A percentile compares a stretch with the other conserved stretches of the same genome.
phyloP scores from a whole-genome alignment of 305 asterid species.

The Rubia occidens region DNA sequence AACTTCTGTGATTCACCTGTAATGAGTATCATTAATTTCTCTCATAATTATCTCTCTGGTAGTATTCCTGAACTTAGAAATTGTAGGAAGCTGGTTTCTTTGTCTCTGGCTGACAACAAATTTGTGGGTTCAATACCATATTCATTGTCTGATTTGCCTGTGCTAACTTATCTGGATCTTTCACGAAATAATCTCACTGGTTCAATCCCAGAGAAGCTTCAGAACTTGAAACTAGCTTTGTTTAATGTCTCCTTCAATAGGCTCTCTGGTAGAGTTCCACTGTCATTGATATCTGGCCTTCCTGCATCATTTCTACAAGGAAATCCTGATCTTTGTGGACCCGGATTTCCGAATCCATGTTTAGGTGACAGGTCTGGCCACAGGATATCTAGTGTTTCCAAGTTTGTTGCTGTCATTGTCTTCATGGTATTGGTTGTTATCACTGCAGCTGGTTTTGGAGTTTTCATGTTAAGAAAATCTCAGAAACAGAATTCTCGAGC shows the following conservation, averaged over 20 bases:
- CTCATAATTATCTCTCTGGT: conserved; percentile 57
- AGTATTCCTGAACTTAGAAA: conserved; percentile 52
- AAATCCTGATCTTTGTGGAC: conserved; percentile 64
- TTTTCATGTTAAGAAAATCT: conserved; percentile 28
- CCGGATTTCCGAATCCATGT: conserved; percentile 57
- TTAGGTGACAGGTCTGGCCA: conserved; percentile 21
- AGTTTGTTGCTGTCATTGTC: conserved; percentile 37
- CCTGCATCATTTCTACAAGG: conserved; percentile 79
- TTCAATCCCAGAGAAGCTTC: conserved; percentile 57
- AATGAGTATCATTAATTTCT: conserved; percentile 68
- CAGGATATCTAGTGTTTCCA: conserved; percentile 32
- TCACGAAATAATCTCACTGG: conserved; percentile 67
- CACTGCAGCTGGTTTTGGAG: conserved; percentile 37
- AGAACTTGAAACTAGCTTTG: conserved; percentile 67
- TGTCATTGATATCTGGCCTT: conserved; percentile 54
- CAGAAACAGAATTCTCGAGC: conserved; percentile 24
- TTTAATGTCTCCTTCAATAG: conserved; percentile 65
- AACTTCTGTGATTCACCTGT: conserved; percentile 75
- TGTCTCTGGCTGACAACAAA: conserved; percentile 57
- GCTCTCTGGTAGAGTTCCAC: conserved; percentile 61
- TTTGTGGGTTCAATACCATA: conserved; percentile 56
- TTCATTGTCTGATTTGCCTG: conserved; percentile 59
- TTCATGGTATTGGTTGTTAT: conserved; percentile 37
- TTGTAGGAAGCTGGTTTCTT: conserved; percentile 54
- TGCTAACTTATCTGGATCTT: conserved; percentile 71